Percentiles rank a stretch among this genome's conserved stretches.
phyloP scores from a whole-genome alignment of 2,329 filamentous ascomycete genomes.

The Penicillium oxalicum region DNA sequence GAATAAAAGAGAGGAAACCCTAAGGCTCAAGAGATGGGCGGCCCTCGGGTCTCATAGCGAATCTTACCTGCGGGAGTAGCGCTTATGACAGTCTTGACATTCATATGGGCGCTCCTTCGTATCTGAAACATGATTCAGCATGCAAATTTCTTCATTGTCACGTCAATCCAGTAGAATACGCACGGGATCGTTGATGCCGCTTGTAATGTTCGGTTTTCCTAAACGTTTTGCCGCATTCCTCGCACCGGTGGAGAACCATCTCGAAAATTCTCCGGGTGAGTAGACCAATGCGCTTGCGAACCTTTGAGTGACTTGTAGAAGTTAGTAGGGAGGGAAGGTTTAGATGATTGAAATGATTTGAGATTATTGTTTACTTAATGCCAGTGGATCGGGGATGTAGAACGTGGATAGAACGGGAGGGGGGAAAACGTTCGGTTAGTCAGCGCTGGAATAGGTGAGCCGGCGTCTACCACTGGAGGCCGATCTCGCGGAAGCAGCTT shows the following conservation, averaged over 20 bases:
- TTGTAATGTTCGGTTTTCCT: slow-evolving; percentile 53
- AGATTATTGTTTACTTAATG: no score
- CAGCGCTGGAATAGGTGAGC: no score
- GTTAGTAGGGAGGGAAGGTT: neutral
- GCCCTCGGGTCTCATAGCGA: neutral
- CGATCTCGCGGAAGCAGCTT: no score
- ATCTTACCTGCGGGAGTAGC: slow-evolving; percentile 49
- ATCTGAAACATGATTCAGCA: slow-evolving; percentile 33
- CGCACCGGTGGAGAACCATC: slow-evolving; percentile 42
- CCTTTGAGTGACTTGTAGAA: no score
- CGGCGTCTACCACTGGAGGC: no score
- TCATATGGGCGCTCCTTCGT: slow-evolving; percentile 52
- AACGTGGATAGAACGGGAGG: neutral
- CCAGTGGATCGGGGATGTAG: neutral
- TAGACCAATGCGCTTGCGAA: no score
- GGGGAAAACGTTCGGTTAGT: no score
- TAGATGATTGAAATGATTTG: neutral
- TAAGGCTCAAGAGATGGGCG: neutral
- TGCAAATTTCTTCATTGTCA: neutral
- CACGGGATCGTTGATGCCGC: slow-evolving; percentile 51
- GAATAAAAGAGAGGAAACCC: neutral
- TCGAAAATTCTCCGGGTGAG: slow-evolving; percentile 8
- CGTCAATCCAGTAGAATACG: slow-evolving; percentile 19
- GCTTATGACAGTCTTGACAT: slow-evolving; percentile 49
- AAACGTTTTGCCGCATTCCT: slow-evolving; percentile 49